A percentile compares a stretch with the other conserved stretches of the same genome.
phyloP scores from a whole-genome alignment of 2,329 filamentous ascomycete species.

The Cladophialophora bantiana region DNA sequence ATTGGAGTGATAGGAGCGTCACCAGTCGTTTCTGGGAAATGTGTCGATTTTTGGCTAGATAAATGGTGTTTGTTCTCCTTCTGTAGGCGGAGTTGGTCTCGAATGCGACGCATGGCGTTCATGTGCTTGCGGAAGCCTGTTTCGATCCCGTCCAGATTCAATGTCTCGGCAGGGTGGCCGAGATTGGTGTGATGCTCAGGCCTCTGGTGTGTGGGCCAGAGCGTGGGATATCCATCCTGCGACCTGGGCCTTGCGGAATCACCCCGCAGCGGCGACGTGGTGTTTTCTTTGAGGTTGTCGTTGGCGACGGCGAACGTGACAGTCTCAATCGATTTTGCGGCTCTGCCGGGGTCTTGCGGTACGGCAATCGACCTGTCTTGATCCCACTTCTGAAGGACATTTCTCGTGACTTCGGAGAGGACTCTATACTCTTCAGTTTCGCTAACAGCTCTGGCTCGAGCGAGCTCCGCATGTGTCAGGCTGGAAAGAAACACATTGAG shows the following conservation, averaged over 20 bases:
- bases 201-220: constrained; percentile 12
- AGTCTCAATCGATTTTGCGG: constrained; percentile 9
- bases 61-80: constrained; percentile 31
- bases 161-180: constrained; percentile 11
- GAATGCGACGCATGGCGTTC: constrained; percentile 36
- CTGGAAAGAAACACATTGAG: constrained; percentile 37
- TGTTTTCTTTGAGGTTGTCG: constrained; percentile 16
- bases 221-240: constrained; percentile 1
- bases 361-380: constrained; percentile 2
- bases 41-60: constrained; percentile 22
- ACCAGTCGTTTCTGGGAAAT: constrained; percentile 26
- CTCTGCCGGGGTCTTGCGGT: neutral
- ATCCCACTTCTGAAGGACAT: constrained; percentile 37
- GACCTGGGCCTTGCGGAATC: neutral
- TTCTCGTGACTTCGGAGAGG: constrained; percentile 33
- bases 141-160: constrained; percentile 35
- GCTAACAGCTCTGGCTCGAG: constrained; percentile 29
- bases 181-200: constrained; percentile 1
- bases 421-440: constrained; percentile 35
- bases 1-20: neutral
- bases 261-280: neutral
- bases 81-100: constrained; percentile 35
- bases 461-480: constrained; percentile 35
- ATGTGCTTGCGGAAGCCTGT: constrained; percentile 34
- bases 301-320: constrained; percentile 11